Base-by-base conservation (phyloP, 345 rosid species). In the Stellera chamaejasme region DNA sequence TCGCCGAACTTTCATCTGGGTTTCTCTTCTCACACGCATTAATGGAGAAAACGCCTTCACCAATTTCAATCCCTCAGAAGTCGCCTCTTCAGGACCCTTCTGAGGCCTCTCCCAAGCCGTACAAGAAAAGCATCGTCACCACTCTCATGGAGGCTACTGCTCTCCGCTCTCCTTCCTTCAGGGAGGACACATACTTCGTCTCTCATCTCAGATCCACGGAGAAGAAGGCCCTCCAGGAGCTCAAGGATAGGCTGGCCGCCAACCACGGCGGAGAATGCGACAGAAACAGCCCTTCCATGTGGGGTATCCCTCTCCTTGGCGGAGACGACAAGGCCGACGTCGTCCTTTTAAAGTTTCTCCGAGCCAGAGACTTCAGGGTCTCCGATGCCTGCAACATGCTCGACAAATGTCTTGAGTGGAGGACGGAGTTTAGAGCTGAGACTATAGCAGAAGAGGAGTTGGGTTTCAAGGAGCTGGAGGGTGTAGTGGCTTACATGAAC, bases 401-500 rank as follows among this genome's bases (percentile, higher is more conserved):
- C 14, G 84, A 77, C 12, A 85, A 83, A 62, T 93, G 97, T 68
- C 44, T 93, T 68, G 62, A 59, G 14, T 93, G 99, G 99, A 70
- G 99, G 51, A 74, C 69, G 19, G 92, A 85, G 72, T 87, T 89
- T 13, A 75, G 81, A 4, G 86, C 97, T 2, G 97, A 90, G 66
- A 48, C 39, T 36, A 58, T 93, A 9, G 72, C 66, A 0, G 95
- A 90, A 13, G 97, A 89, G 69, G 99, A 93, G 7, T 69, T 87
- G 54, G 92, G 83, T 43, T 93, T 93, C 60, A 82, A 90, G 51
- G 97, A 93, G 51, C 84, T 93, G 12, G 97, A 93, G 66, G 95
- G 84, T 3, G 67, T 69, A 9, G 99, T 93, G 6, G 97, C 97
- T 41, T 89, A 83, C 54, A 90, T 93, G 99, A 79, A 80, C 41